Base-by-base conservation (phyloP, 2,329 filamentous ascomycete genomes). In the Ophioceras dolichostomum region DNA sequence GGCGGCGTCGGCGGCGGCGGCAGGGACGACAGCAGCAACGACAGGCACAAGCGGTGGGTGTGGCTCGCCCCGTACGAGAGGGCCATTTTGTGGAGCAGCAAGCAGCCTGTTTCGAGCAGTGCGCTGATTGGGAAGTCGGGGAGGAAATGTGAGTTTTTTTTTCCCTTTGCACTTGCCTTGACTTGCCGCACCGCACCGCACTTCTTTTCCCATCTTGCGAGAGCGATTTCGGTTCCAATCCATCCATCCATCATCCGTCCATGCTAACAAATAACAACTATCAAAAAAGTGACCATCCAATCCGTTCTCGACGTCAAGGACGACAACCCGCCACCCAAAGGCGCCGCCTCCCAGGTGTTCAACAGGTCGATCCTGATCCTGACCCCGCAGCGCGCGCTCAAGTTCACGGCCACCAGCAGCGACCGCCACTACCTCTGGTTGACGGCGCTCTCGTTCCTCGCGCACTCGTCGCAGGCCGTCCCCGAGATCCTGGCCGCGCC, bases 31-130 rank as follows among this genome's bases (percentile, higher is more conserved):
- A 80, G 68, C 44, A 78, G 83, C 58, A 78, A 76, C 44, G 79
- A 82, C 46, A 82, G 91, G 21, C 91, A 98, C 57, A 95, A 88
- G 63, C 74, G 91, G 56, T 98, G 91, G 91, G 91, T 98, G 2
- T 98, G 91, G 91, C 73, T 98, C 44, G 91, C 89, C 14, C 91
- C 91, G 3, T 96, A 98, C 53, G 91, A 98, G 60, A 73, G 88
- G 44, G 82, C 89, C 10, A 89, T 98, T 42, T 84, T 98, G 58
- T 98, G 91, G 91, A 95, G 89, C 59, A 94, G 83, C 68, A 95
- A 94, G 67, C 91, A 98, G 60, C 91, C 91, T 13, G 85, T 79
- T 9, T 86, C 79, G 48, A 87, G 88, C 22, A 82, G 76, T 49
- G 89, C 88, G 22, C 61, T 98, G 57, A 71, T 96, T 68, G 91